Evolutionary conservation across 495 filamentous ascomycete species (phyloP).

Genomic region (Ascodesmis nigricans): DNA sequence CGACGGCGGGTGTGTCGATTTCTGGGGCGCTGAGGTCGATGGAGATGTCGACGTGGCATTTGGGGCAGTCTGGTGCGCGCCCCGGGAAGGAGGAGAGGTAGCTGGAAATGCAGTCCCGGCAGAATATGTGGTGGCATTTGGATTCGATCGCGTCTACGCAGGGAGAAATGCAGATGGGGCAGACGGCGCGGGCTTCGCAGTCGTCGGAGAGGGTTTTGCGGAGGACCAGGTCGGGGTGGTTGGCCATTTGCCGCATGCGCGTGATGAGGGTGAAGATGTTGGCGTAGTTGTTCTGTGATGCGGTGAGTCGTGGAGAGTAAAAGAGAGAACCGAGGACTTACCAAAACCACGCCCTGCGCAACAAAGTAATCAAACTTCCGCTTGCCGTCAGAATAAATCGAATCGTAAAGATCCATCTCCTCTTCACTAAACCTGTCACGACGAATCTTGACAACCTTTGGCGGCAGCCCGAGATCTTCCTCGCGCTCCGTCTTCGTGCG

Average conservation of each 20-base stretch:
- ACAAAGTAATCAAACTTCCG: constrained; percentile 90
- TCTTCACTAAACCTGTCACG: constrained; percentile 90
- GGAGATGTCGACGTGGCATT: constrained; percentile 68
- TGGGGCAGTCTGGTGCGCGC: constrained; percentile 56
- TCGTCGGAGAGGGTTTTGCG: constrained; percentile 65
- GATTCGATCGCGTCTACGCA: constrained; percentile 87
- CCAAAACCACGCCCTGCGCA: constrained; percentile 68
- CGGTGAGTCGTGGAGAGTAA: constrained; percentile 5
- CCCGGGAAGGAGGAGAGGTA: constrained; percentile 54
- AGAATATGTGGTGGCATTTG: constrained; percentile 85
- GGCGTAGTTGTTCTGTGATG: constrained; percentile 64
- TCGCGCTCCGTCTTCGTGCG: constrained; percentile 82
- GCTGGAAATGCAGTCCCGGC: constrained; percentile 65
- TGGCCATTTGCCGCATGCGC: constrained; percentile 91
- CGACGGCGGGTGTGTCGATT: constrained; percentile 60
- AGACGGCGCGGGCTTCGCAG: constrained; percentile 78
- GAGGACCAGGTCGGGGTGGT: constrained; percentile 84
- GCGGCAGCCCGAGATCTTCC: constrained; percentile 78
- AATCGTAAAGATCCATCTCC: constrained; percentile 82
- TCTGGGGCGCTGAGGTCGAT: constrained; percentile 89
- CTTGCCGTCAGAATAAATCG: constrained; percentile 75
- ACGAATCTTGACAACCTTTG: constrained; percentile 77
- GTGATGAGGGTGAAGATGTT: constrained; percentile 77
- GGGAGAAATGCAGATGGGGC: constrained; percentile 82
- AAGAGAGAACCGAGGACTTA: constrained; percentile 1